A percentile compares a stretch with the other conserved stretches of the same genome.
These are phyloP conservation scores for Penicillium sp. DNA, from an alignment of 2,329 filamentous ascomycete species.

Conservation along the genomic window DNA sequence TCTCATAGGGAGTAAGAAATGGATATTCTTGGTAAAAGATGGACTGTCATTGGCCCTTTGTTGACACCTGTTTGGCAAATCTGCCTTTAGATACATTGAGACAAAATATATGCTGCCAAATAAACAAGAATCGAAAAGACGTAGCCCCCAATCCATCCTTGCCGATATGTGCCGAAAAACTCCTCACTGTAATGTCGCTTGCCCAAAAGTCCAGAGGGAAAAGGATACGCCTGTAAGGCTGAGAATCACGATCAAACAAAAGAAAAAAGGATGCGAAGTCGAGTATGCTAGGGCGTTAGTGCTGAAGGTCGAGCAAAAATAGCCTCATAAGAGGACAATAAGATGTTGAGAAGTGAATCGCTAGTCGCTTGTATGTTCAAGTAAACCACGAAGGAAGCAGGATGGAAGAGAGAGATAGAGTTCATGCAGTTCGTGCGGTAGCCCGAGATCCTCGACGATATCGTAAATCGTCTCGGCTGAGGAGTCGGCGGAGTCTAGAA, in stretches of 20 bases:
- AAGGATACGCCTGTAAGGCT: neutral
- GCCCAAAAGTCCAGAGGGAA: neutral
- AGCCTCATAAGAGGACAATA: neutral
- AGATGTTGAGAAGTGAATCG: neutral
- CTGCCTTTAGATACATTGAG: neutral
- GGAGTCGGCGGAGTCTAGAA: slow-evolving; percentile 27
- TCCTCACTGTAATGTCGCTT: slow-evolving; percentile 2
- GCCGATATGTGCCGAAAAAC: slow-evolving; percentile 1
- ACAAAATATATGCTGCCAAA: neutral
- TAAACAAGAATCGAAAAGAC: neutral
- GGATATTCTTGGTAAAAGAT: neutral
- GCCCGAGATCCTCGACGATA: slow-evolving; percentile 17
- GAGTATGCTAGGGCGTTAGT: neutral
- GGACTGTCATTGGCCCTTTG: neutral
- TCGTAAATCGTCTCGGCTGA: slow-evolving; percentile 28
- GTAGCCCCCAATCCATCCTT: neutral
- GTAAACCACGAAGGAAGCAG: neutral
- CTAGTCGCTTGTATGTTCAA: neutral
- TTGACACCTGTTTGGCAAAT: too few species aligned
- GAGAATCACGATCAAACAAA: slow-evolving; percentile 1
- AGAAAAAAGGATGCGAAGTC: neutral
- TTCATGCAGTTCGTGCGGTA: slow-evolving; percentile 7
- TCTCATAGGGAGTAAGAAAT: neutral
- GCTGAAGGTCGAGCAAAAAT: neutral
- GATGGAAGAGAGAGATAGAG: slow-evolving; percentile 2